These are phyloP conservation scores for Glycine tomentella DNA, from an alignment of 306 rosid genomes.

Conservation along the genomic window DNA sequence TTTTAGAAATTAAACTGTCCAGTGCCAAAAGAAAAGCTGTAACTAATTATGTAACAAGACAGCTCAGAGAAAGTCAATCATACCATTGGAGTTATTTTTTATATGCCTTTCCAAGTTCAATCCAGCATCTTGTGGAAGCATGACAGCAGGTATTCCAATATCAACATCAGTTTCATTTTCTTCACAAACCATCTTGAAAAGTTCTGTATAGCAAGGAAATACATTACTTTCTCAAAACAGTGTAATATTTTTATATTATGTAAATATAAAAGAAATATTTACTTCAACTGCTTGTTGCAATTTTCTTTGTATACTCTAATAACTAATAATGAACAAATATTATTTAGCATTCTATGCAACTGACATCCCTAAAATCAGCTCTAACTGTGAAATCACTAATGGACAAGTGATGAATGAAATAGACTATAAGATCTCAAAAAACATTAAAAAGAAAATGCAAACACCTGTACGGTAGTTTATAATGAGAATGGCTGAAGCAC, in stretches of 20 bases:
- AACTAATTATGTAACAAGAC: constrained; percentile 34
- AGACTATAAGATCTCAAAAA: constrained; percentile 29
- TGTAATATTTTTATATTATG: background rate
- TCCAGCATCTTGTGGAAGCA: constrained; percentile 97
- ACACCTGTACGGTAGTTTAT: constrained; percentile 83
- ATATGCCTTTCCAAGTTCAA: constrained; percentile 65
- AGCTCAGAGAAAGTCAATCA: constrained; percentile 29
- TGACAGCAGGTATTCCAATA: constrained; percentile 90
- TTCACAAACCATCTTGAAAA: constrained; percentile 99
- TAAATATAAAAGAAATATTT: background rate
- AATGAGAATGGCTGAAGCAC: constrained; percentile 93
- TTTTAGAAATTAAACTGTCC: constrained; percentile 28
- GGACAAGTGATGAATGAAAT: constrained; percentile 25
- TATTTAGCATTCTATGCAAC: constrained; percentile 36
- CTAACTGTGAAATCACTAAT: constrained; percentile 1
- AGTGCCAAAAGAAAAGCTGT: constrained; percentile 11
- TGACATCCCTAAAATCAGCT: constrained; percentile 13
- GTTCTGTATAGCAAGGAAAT: constrained; percentile 62
- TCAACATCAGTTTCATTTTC: constrained; percentile 71
- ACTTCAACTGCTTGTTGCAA: constrained; percentile 16
- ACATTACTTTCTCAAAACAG: constrained; percentile 32
- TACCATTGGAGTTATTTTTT: constrained; percentile 67
- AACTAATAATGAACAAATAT: constrained; percentile 12
- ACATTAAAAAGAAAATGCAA: constrained; percentile 26
- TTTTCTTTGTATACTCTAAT: constrained; percentile 17